Base-by-base conservation (phyloP, 2,329 filamentous ascomycete genomes). In the Sarocladium kiliense region DNA sequence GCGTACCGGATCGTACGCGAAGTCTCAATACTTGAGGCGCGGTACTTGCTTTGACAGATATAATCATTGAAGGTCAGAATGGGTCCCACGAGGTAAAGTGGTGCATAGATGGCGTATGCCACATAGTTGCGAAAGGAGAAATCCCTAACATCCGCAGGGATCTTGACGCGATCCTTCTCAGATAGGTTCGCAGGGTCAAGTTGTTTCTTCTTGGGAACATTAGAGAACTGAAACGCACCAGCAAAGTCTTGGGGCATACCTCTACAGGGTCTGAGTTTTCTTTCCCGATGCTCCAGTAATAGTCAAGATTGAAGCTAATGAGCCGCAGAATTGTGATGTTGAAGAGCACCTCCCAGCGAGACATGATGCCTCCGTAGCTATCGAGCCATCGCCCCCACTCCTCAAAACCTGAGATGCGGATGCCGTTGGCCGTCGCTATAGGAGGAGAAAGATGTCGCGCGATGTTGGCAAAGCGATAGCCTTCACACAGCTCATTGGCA, bases 51-150 rank as follows among this genome's bases (percentile, higher is more conserved):
- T 69, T 99, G 94, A 0, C 89, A 88, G 59, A 97, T 86, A 76
- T 94, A 99, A 75, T 99, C 95, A 72, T 99, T 99, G 77, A 97
- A 99, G 12, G 92, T 97, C 58, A 99, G 69, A 64, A 99, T 96
- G 1, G 94, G 94, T 0, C 94, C 94, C 0, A 92, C 84, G 30
- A 99, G 80, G 70, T 97, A 99, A 1, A 99, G 81, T 0, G 94
- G 94, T 2, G 91, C 91, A 67, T 99, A 99, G 57, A 97, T 82
- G 37, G 86, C 77, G 68, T 97, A 99, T 44, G 89, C 91, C 45
- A 97, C 68, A 70, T 96, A 97, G 71, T 95, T 96, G 60, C 87
- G 84, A 72, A 94, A 91, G 23, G 75, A 84, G 66, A 84, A 99
- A 65, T 95, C 88, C 26, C 74, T 70, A 1, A 81, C 70, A 47